Percentiles rank a stretch among this genome's conserved stretches.
Evolutionary conservation across 2,329 filamentous ascomycete genomes (phyloP).

Genomic region (Pseudogymnoascus sp.): DNA sequence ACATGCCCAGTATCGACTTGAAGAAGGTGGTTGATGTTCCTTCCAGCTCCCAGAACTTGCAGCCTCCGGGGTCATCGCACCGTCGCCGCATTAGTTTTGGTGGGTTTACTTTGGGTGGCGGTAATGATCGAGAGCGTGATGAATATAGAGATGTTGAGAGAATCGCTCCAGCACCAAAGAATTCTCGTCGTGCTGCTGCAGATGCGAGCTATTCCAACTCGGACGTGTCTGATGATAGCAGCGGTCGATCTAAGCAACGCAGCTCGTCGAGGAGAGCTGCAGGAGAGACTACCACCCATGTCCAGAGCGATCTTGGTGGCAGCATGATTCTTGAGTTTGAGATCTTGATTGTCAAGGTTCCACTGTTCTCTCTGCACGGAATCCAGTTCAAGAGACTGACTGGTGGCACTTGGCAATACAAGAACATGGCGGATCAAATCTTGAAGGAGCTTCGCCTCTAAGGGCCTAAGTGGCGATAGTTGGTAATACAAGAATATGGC

Average conservation of each 20-base stretch:
- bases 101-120: constrained; percentile 51
- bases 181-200: constrained; percentile 38
- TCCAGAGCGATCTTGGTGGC: constrained; percentile 80
- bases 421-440: constrained; percentile 96
- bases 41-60: constrained; percentile 42
- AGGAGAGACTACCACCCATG: constrained; percentile 86
- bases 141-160: constrained; percentile 59
- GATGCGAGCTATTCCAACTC: constrained; percentile 79
- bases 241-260: constrained; percentile 48
- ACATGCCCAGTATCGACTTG: constrained; percentile 83
- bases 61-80: constrained; percentile 46
- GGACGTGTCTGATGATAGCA: constrained; percentile 76
- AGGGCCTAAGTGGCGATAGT: constrained; percentile 88
- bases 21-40: constrained; percentile 61
- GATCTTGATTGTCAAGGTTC: constrained; percentile 96
- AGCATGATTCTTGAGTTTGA: constrained; percentile 86
- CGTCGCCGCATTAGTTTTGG: constrained; percentile 79
- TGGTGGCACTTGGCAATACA: constrained; percentile 97
- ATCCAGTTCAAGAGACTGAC: constrained; percentile 97
- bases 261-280: constrained; percentile 53
- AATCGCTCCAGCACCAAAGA: constrained; percentile 44
- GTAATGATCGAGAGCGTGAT: constrained; percentile 61
- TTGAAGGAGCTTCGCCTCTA: constrained; percentile 82
- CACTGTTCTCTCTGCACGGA: constrained; percentile 83
- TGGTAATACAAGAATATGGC: constrained; percentile 99